Evolutionary conservation across 352 stramenopile species (phyloP), one percentile per base, ranked within the genome.

Genomic region (Pilasporangium apinafurcum): DNA sequence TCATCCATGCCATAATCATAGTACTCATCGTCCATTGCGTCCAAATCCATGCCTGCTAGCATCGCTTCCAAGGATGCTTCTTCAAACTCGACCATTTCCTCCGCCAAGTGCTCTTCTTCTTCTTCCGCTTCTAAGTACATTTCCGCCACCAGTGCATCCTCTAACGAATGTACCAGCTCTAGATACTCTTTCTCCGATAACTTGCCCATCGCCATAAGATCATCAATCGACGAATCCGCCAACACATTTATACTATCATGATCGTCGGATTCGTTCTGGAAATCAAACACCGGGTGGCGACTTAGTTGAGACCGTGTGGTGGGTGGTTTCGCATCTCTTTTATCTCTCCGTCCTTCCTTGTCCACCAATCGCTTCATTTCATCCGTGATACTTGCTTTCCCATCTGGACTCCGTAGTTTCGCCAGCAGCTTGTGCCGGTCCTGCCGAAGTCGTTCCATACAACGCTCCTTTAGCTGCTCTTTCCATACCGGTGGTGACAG

Each of bases 401-500:
- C 59, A 37, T 76, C 59, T 0, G 71, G 70, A 16, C 64, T 75
- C 14, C 79, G 73, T 31, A 92, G 56, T 37, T 74, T 81, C 7
- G 68, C 66, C 21, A 92, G 60, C 35, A 92, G 54, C 42, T 70
- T 48, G 24, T 63, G 40, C 25, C 79, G 73, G 52, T 89, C 68
- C 55, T 70, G 51, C 41, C 77, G 73, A 16, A 89, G 54, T 0
- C 78, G 71, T 65, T 77, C 61, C 37, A 92, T 63, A 58, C 76
- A 92, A 20, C 73, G 68, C 51, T 80, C 56, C 41, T 76, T 81
- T 13, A 92, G 62, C 47, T 87, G 72, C 39, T 85, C 72, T 50
- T 92, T 92, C 68, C 76, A 86, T 41, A 65, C 49, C 5, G 69
- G 75, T n/a, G 75, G 75, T 28, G 75, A 86, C 34, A 88, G 55